These are phyloP conservation scores for Dactylis glomerata DNA, from an alignment of 176 grass and related monocot genomes.

Conservation along the genomic window DNA sequence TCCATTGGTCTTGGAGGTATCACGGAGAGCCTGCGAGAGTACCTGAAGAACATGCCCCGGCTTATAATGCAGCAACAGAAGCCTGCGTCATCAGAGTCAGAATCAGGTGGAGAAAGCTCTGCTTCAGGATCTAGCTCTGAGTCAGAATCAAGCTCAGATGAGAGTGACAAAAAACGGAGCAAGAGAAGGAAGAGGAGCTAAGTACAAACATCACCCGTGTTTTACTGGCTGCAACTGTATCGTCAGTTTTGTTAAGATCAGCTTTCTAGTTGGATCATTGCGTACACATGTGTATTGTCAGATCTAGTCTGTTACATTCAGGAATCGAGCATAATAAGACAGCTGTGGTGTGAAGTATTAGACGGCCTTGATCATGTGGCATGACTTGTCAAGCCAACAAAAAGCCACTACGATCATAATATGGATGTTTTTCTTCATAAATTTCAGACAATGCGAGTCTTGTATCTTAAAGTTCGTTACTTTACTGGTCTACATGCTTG, in stretches of 20 bases:
- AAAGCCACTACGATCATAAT: neutral
- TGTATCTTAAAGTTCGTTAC: constrained; percentile 1
- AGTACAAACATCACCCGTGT: neutral
- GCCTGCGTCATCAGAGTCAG: constrained; percentile 33
- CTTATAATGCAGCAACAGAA: constrained; percentile 98
- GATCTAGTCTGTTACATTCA: neutral
- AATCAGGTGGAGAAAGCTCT: constrained; percentile 51
- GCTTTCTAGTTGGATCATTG: constrained; percentile 6
- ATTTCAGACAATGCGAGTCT: neutral
- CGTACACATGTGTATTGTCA: neutral
- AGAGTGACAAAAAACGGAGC: constrained; percentile 44
- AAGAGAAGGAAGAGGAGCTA: constrained; percentile 68
- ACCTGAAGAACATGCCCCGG: constrained; percentile 94
- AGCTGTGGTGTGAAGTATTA: constrained; percentile 15
- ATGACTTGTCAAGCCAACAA: neutral
- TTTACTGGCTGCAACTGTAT: neutral
- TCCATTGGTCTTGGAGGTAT: constrained; percentile 93
- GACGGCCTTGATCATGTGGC: neutral
- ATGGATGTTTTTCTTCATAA: neutral
- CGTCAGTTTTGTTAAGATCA: neutral
- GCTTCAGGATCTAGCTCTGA: constrained; percentile 39
- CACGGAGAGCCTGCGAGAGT: constrained; percentile 79
- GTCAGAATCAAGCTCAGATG: constrained; percentile 66
- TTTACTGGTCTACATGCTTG: neutral
- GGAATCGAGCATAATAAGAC: neutral